Evolutionary conservation across 345 rosid species (phyloP).

Genomic region (Moricandia moricandioides): DNA sequence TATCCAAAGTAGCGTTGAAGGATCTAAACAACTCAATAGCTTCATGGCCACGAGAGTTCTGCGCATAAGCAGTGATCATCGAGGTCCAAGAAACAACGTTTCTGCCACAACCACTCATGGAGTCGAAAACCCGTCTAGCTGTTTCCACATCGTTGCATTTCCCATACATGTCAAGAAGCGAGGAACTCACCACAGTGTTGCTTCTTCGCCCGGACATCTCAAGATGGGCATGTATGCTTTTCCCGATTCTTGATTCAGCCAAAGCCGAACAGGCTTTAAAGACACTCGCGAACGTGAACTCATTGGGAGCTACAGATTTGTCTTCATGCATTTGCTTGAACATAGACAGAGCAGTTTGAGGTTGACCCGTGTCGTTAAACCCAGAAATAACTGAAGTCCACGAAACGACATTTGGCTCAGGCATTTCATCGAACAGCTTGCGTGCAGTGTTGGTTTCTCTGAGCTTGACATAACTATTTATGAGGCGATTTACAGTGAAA

Average conservation of each 20-base stretch:
- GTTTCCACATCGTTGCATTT: constrained; percentile 69
- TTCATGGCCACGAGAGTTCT: constrained; percentile 64
- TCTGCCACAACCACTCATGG: constrained; percentile 43
- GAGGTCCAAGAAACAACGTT: constrained; percentile 83
- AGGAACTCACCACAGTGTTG: constrained; percentile 62
- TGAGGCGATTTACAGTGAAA: constrained; percentile 47
- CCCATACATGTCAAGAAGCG: constrained; percentile 88
- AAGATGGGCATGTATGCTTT: constrained; percentile 53
- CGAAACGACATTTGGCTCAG: constrained; percentile 68
- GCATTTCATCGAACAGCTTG: constrained; percentile 66
- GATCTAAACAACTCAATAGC: constrained; percentile 59
- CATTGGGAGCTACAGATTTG: constrained; percentile 50
- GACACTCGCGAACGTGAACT: constrained; percentile 57
- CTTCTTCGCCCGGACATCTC: constrained; percentile 45
- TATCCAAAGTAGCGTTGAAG: constrained; percentile 34
- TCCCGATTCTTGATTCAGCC: constrained; percentile 48
- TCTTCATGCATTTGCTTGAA: constrained; percentile 41
- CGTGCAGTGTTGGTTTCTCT: constrained; percentile 36
- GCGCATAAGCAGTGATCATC: constrained; percentile 64
- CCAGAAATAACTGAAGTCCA: constrained; percentile 71
- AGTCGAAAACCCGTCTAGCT: constrained; percentile 64
- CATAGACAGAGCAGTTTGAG: constrained; percentile 39
- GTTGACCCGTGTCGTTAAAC: constrained; percentile 34
- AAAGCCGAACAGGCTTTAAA: constrained; percentile 60
- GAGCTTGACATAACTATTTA: constrained; percentile 42